Evolutionary conservation across 805 yeast genomes (phyloP), one percentile per base, ranked within the genome.

Genomic region (Starmerella floricola): DNA sequence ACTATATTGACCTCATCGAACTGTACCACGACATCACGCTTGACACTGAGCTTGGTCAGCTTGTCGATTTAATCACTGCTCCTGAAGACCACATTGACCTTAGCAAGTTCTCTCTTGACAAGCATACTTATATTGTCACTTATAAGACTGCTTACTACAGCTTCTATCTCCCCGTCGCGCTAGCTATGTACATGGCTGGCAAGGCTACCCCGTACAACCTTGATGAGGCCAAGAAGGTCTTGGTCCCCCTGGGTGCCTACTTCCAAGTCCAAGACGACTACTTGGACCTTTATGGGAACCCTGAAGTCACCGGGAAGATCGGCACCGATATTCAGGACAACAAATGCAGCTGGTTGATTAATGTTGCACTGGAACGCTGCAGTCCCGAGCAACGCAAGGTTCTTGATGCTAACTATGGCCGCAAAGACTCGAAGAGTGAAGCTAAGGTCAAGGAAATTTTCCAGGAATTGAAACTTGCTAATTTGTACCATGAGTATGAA

Each of bases 241-340:
- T 91, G 62, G 78, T 91, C 51, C 96, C 96, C 43, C 73, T 91
- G 53, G 99, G 99, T 46, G 96, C 91, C 64, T 91, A 91, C 63
- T 91, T 91, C 79, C 99, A 91, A 69, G 84, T 91, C 54, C 98
- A 91, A 68, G 99, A 91, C 61, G 99, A 91, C 63, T 91, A 72
- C 68, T 74, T 91, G 52, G 99, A 91, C 65, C 84, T 95, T 64
- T 91, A 84, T 59, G 99, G 98, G 52, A 85, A 88, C 55, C 95
- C 98, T 33, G 93, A 83, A 60, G 85, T 88, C 58, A 91, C 87
- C 59, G 99, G 99, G 50, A 91, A 91, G 71, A 85, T 91, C 54
- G 99, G 99, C 54, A 91, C 98, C 46, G 99, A 91, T 62, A 91
- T 91, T 59, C 82, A 82, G 67, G 99, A 91, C 66, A 91, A 91